Percentiles rank a stretch among this genome's conserved stretches.
phyloP scores from a whole-genome alignment of 2,329 filamentous ascomycete species.

The Phialophora verrucosa region DNA sequence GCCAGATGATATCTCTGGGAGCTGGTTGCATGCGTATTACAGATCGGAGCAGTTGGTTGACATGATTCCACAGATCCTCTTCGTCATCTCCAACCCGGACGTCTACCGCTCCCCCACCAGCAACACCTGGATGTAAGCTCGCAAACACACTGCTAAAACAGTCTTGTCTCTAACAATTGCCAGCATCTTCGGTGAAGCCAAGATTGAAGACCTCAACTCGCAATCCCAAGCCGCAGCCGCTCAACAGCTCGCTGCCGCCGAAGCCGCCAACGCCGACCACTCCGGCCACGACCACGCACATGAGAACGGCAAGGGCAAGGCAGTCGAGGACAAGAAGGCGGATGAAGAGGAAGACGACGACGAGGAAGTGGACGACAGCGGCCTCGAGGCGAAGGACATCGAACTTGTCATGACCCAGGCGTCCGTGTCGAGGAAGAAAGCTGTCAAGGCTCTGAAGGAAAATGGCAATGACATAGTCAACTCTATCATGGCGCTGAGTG shows the following conservation, averaged over 20 bases:
- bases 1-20: not conserved
- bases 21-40: not conserved
- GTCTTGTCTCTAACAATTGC: conserved; percentile 22
- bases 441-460: conserved; percentile 92
- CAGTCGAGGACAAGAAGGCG: conserved; percentile 66
- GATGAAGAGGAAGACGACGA: conserved; percentile 88
- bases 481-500: conserved; percentile 98
- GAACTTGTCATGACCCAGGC: conserved; percentile 99
- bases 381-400: conserved; percentile 98
- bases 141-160: not conserved
- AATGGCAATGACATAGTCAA: conserved; percentile 99
- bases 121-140: conserved; percentile 98
- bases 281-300: conserved; percentile 61
- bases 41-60: conserved; percentile 8
- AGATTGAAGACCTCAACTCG: conserved; percentile 99
- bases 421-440: conserved; percentile 96
- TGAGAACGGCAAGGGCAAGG: conserved; percentile 71
- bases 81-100: conserved; percentile 99
- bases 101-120: conserved; percentile 99
- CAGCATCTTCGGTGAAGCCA: conserved; percentile 99
- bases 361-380: conserved; percentile 92
- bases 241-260: conserved; percentile 85
- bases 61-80: conserved; percentile 74
- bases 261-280: conserved; percentile 64
- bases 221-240: conserved; percentile 94